phyloP scores from a whole-genome alignment of 257 asterid genomes.

The Leptodermis oblonga region DNA sequence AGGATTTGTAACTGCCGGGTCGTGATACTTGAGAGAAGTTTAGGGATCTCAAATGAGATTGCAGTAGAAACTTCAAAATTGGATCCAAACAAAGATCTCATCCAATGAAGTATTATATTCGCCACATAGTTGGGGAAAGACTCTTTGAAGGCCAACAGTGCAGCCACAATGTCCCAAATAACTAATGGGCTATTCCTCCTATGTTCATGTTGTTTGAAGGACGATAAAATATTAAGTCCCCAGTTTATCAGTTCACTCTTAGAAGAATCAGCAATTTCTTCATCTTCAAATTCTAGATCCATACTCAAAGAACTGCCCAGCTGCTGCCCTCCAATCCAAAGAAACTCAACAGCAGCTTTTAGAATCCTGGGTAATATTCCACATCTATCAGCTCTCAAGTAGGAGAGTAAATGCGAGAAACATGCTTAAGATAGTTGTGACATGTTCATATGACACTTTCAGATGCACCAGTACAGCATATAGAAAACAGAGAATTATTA shows the following conservation, averaged over 20 bases:
- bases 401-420: slow-evolving; percentile 1
- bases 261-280: slow-evolving; percentile 51
- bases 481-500: too few relatives aligned
- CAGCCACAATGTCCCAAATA: slow-evolving; percentile 73
- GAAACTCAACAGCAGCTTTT: slow-evolving; percentile 69
- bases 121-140: slow-evolving; percentile 47
- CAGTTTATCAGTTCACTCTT: slow-evolving; percentile 58
- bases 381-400: not conserved
- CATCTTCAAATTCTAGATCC: slow-evolving; percentile 33
- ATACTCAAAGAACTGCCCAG: slow-evolving; percentile 36
- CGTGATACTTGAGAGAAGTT: slow-evolving; percentile 42
- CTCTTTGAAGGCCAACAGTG: slow-evolving; percentile 66
- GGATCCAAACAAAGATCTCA: slow-evolving; percentile 43
- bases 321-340: slow-evolving; percentile 95
- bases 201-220: slow-evolving; percentile 45
- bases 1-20: slow-evolving; percentile 74
- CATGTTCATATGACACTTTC: not conserved
- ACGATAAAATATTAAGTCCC: slow-evolving; percentile 65
- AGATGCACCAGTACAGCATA: too few relatives aligned
- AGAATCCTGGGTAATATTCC: slow-evolving; percentile 42
- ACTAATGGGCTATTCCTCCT: slow-evolving; percentile 46
- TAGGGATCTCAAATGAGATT: slow-evolving; percentile 31
- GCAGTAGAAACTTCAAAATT: slow-evolving; percentile 30
- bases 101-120: slow-evolving; percentile 57
- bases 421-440: not conserved